A percentile compares a stretch with the other conserved stretches of the same genome.
Conservation (phyloP, 2,329 filamentous ascomycete genomes). For the Neonectria sp. region DNA sequence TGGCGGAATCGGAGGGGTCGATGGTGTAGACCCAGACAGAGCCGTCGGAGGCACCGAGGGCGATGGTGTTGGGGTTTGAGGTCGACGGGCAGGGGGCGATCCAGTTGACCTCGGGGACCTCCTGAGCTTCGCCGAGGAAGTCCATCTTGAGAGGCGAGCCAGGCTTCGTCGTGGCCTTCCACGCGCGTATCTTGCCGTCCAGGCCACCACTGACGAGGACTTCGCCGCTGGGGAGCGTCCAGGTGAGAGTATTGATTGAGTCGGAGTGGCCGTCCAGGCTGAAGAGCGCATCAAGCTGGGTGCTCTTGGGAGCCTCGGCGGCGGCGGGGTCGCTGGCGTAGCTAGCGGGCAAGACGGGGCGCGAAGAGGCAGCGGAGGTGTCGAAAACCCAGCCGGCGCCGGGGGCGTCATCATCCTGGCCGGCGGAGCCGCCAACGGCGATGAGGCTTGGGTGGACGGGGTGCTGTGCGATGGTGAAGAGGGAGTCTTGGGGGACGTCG, state of each 20-base stretch:
- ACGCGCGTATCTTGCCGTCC: conserved; percentile 85
- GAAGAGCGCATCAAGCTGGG: conserved; percentile 75
- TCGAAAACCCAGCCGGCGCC: conserved; percentile 93
- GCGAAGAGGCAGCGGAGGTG: conserved; percentile 72
- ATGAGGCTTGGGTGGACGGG: conserved; percentile 83
- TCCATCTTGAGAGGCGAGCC: conserved; percentile 66
- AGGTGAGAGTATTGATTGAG: conserved; percentile 88
- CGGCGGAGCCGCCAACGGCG: conserved; percentile 85
- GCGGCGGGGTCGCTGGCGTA: conserved; percentile 77
- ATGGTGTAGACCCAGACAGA: conserved; percentile 97
- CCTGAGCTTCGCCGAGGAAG: conserved; percentile 83
- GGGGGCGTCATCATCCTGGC: conserved; percentile 70
- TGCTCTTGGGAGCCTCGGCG: conserved; percentile 66
- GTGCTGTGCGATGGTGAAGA: conserved; percentile 96
- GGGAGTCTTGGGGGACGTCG: conserved; percentile 89
- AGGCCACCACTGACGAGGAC: conserved; percentile 90
- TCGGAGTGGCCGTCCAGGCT: conserved; percentile 92
- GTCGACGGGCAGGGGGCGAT: conserved; percentile 80
- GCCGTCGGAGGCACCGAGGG: conserved; percentile 90
- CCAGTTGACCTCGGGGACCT: conserved; percentile 98
- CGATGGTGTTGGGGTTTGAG: conserved; percentile 83
- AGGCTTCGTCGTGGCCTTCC: conserved; percentile 67
- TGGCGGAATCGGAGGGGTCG: conserved; percentile 72
- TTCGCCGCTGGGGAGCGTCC: conserved; percentile 86
- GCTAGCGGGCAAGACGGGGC: conserved; percentile 82